Conservation (phyloP, 768 basidiomycete species). For the Steccherinum ochraceum region DNA sequence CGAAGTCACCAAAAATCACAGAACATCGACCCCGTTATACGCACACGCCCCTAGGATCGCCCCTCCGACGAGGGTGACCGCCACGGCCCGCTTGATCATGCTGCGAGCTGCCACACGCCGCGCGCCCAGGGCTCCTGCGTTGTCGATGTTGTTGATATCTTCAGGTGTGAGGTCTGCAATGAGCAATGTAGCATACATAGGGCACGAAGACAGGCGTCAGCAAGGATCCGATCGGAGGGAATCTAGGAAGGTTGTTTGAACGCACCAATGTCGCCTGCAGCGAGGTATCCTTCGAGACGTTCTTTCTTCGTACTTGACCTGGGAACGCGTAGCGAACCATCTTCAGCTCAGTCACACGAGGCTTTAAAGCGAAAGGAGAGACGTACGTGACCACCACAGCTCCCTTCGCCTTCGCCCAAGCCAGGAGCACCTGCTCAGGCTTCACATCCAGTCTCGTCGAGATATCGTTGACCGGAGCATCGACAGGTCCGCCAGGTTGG, state of each 20-base stretch:
- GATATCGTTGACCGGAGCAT: slow-evolving; percentile 49
- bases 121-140: slow-evolving; percentile 42
- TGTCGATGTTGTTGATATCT: slow-evolving; percentile 52
- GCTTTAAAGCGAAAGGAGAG: not conserved
- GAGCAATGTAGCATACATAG: not conserved
- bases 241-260: not conserved
- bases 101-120: slow-evolving; percentile 14
- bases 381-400: slow-evolving; percentile 57
- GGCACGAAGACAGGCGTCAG: not conserved
- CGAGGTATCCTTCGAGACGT: slow-evolving; percentile 62
- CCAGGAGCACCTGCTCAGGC: slow-evolving; percentile 62
- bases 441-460: slow-evolving; percentile 44
- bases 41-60: slow-evolving; percentile 15
- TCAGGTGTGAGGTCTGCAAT: slow-evolving; percentile 39
- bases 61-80: slow-evolving; percentile 15
- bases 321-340: not conserved
- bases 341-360: too few species aligned
- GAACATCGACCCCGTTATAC: slow-evolving; percentile 16
- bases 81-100: slow-evolving; percentile 14
- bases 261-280: slow-evolving; percentile 59
- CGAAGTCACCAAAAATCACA: too few species aligned
- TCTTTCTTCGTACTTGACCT: slow-evolving; percentile 62
- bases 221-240: not conserved
- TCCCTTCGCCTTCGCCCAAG: slow-evolving; percentile 68
- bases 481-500: slow-evolving; percentile 57